These are phyloP conservation scores for Carex pumila DNA, from an alignment of 176 grass and related monocot species.

Conservation along the genomic window DNA sequence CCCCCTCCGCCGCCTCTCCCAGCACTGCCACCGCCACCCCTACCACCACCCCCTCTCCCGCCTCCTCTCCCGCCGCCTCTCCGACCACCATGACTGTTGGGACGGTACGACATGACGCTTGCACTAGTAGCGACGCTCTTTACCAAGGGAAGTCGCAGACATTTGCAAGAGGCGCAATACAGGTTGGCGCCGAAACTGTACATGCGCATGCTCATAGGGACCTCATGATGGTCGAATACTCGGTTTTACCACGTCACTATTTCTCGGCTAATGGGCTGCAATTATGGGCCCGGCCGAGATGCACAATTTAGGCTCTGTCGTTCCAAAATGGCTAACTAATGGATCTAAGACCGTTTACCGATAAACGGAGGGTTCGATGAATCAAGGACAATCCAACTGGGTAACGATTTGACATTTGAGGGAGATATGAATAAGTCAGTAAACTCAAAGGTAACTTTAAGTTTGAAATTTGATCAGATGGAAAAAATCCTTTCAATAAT, in stretches of 20 bases:
- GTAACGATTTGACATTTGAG: neutral
- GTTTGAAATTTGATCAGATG: too few species aligned
- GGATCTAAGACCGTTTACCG: neutral
- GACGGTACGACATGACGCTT: slow-evolving; percentile 51
- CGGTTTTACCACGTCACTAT: neutral
- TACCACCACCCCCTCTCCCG: slow-evolving; percentile 24
- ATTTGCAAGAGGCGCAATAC: neutral
- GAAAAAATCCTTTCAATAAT: too few species aligned
- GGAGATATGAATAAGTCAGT: too few species aligned
- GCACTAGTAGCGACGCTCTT: neutral
- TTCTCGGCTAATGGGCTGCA: neutral
- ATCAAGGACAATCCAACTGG: neutral
- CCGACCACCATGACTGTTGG: slow-evolving; percentile 42
- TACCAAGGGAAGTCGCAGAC: neutral
- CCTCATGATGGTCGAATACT: too few species aligned
- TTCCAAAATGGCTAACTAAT: neutral
- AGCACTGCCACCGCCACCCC: slow-evolving; percentile 13
- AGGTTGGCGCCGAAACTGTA: slow-evolving; percentile 3
- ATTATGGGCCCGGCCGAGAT: neutral
- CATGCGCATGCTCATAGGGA: neutral
- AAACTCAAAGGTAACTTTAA: too few species aligned
- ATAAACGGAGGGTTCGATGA: neutral
- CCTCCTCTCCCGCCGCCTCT: slow-evolving; percentile 36
- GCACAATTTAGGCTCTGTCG: neutral
- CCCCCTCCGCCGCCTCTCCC: slow-evolving; percentile 37